These are phyloP conservation scores for Inonotus hispidus DNA, from an alignment of 1,284 basidiomycete genomes.

Conservation along the genomic window DNA sequence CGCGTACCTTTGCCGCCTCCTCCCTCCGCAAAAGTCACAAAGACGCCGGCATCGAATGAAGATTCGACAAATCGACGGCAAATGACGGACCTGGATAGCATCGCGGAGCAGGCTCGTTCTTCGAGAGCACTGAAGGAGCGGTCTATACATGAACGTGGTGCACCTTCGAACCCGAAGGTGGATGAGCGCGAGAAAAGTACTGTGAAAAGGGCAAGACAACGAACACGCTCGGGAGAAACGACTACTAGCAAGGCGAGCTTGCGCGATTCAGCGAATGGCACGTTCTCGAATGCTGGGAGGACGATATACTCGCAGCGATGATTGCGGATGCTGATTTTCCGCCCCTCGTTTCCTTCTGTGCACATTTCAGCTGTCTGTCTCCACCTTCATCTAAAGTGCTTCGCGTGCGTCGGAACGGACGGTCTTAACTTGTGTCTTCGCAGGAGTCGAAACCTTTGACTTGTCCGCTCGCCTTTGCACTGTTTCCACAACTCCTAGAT, in stretches of 20 bases:
- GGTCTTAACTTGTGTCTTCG: too few species aligned
- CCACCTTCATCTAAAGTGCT: too few species aligned
- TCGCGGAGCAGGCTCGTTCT: neutral
- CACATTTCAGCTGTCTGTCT: too few species aligned
- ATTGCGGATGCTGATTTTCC: neutral
- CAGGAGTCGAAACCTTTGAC: too few species aligned
- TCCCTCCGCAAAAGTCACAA: conserved; percentile 2
- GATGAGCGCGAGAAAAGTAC: neutral
- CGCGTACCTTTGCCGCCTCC: conserved; percentile 14
- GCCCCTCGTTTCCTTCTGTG: too few species aligned
- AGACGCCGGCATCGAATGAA: neutral
- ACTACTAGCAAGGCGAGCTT: neutral
- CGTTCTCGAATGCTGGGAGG: conserved; percentile 9
- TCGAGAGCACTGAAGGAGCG: neutral
- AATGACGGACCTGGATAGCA: neutral
- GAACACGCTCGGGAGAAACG: neutral
- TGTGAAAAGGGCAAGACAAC: neutral
- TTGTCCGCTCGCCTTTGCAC: too few species aligned
- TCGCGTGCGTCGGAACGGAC: too few species aligned
- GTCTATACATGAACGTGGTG: neutral
- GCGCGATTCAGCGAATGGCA: neutral
- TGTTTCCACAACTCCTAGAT: too few species aligned
- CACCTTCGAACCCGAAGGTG: neutral
- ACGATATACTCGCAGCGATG: conserved; percentile 18
- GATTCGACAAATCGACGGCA: neutral